Evolutionary conservation across 768 basidiomycete genomes (phyloP).

Genomic region (Lactarius tabidus): DNA sequence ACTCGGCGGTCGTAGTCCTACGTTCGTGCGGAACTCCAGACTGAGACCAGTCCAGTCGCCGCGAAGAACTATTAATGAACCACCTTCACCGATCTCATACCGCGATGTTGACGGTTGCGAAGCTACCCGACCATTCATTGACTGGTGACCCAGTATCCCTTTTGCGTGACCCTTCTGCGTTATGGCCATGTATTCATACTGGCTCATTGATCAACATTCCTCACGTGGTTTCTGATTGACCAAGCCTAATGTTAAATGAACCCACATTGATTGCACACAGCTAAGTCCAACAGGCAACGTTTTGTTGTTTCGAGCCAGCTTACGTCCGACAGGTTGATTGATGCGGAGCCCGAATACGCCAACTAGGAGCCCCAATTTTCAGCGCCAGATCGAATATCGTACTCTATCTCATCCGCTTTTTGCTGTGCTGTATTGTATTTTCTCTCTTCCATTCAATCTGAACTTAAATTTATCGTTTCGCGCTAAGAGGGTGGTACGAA

Average conservation of each 20-base stretch:
- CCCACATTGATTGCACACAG: background rate
- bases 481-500: background rate
- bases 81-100: background rate
- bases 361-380: background rate
- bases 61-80: background rate
- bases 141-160: background rate
- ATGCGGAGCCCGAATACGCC: background rate
- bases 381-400: background rate
- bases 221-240: background rate
- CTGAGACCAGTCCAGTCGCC: background rate
- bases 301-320: background rate
- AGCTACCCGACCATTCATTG: background rate
- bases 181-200: background rate
- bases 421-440: background rate
- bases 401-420: background rate
- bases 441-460: background rate
- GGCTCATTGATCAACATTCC: background rate
- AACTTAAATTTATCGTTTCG: background rate
- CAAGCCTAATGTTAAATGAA: background rate
- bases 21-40: background rate
- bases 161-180: background rate
- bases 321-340: background rate
- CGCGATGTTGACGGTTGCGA: background rate
- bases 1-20: background rate
- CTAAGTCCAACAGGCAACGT: background rate